Evolutionary conservation across 495 filamentous ascomycete genomes (phyloP), one percentile per base, ranked within the genome.

Genomic region (Penicillium daleae): DNA sequence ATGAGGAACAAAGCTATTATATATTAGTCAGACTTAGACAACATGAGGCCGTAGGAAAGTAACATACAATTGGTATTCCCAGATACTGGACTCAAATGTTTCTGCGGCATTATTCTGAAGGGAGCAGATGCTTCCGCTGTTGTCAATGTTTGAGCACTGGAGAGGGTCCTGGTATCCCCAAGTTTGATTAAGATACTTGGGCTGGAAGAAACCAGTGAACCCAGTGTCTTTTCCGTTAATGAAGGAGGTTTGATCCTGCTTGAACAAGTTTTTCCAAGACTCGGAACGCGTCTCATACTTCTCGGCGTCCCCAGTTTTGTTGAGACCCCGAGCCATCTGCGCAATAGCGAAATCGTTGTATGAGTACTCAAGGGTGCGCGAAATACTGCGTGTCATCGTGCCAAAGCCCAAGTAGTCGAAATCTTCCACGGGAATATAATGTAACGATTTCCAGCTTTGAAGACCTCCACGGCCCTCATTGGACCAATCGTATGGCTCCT

Each of bases 401-500:
- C 90, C 90, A 60, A 91, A 89, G 1, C 90, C 90, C 40, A 82
- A 76, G 66, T 86, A 83, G 73, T 92, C 89, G 40, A 90, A 89
- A 64, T 86, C 90, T 44, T 84, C 82, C 1, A 87, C 85, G 0
- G 90, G 89, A 61, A 92, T 90, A 65, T 85, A 92, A 49, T 87
- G 81, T 49, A 81, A 78, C 32, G 80, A 63, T 15, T 87, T 79
- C 90, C 90, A 93, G 67, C 90, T 89, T 0, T 82, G 78, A 31
- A 93, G 78, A 1, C 88, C 90, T 17, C 90, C 88, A n/a, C 90
- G 82, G 2, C 90, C 90, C 71, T 93, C 86, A 68, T 87, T 87
- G 21, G 86, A 79, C 76, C 90, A 90, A 72, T 90, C 89, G 10
- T 74, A 78, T 0, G 90, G 90, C 4, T 82, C 78, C 5, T 82